These are phyloP conservation scores for Oenanthe sinensis DNA, from an alignment of 129 eudicot species.

Conservation along the genomic window DNA sequence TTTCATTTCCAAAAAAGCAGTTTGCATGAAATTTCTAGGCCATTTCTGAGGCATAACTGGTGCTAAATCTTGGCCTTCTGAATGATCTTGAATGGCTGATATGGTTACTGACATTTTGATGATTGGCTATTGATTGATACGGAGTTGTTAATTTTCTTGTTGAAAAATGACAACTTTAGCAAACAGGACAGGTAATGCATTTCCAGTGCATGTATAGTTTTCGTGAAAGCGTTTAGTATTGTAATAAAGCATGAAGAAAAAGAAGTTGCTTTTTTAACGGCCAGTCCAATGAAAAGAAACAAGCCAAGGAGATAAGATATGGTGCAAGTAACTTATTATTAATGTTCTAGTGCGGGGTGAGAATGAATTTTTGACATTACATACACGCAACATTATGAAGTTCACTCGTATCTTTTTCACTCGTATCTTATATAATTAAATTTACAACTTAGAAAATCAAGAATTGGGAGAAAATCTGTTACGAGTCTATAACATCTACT, in stretches of 20 bases:
- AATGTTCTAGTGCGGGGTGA: neutral
- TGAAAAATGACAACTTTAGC: neutral
- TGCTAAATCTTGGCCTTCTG: neutral
- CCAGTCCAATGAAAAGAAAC: neutral
- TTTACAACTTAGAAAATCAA: no score
- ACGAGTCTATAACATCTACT: neutral
- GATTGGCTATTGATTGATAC: neutral
- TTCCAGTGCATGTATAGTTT: neutral
- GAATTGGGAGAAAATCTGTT: no score
- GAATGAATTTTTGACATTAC: neutral
- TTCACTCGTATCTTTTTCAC: neutral
- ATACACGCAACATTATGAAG: neutral
- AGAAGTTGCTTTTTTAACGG: neutral
- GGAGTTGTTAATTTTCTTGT: neutral
- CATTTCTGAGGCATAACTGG: conserved; percentile 8
- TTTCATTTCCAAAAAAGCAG: conserved; percentile 44
- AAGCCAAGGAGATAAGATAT: neutral
- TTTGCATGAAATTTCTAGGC: conserved; percentile 17
- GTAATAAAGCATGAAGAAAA: neutral
- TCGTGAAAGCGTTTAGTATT: neutral
- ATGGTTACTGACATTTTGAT: neutral
- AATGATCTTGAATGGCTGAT: neutral
- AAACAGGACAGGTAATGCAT: neutral
- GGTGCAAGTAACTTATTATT: neutral
- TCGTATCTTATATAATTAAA: no score